Evolutionary conservation across 371 early-diverging fungal genomes (phyloP).

Genomic region (Actinomortierella ambigua): DNA sequence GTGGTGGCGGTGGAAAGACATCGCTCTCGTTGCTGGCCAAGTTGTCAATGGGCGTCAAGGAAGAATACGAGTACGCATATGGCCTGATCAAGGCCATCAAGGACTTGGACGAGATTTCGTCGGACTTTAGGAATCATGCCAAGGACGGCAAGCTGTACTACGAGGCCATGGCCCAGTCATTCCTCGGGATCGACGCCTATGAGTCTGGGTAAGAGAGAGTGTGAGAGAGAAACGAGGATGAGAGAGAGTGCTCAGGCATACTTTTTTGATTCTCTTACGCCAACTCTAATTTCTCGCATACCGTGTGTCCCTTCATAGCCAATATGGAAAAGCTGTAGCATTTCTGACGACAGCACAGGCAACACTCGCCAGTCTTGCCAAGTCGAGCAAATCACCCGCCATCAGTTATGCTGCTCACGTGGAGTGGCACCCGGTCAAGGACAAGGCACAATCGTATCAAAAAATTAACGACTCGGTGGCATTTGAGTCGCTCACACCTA

Average conservation of each 20-base stretch:
- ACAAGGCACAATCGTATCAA: conserved; percentile 50
- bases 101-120: conserved; percentile 58
- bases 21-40: conserved; percentile 66
- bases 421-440: conserved; percentile 58
- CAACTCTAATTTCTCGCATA: too few relatives aligned
- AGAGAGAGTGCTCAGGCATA: too few relatives aligned
- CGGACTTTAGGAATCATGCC: conserved; percentile 61
- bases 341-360: conserved; percentile 61
- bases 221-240: too few relatives aligned
- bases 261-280: too few relatives aligned
- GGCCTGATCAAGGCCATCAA: conserved; percentile 63
- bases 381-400: conserved; percentile 53
- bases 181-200: conserved; percentile 65
- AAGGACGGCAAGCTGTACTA: conserved; percentile 53
- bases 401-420: conserved; percentile 56
- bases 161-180: conserved; percentile 64
- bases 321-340: conserved; percentile 66
- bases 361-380: conserved; percentile 55
- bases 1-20: conserved; percentile 24
- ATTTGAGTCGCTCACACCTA: conserved; percentile 56
- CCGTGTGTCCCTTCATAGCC: too few relatives aligned
- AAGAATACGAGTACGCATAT: conserved; percentile 66
- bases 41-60: conserved; percentile 64
- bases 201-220: conserved; percentile 63
- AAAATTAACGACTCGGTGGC: conserved; percentile 68